Conservation (phyloP, 345 rosid genomes). For the Lumnitzera racemosa region DNA sequence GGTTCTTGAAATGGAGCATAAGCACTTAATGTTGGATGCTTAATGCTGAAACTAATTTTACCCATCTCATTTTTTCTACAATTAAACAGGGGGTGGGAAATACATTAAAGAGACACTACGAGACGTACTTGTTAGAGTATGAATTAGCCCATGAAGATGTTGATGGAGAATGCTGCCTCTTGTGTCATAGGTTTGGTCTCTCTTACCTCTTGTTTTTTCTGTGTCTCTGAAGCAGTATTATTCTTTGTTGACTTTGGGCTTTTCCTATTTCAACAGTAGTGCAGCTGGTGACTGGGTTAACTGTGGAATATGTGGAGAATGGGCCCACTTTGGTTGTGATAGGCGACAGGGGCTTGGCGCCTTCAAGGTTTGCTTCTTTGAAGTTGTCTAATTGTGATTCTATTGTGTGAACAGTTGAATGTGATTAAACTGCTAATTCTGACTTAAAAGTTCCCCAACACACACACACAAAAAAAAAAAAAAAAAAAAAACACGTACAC, state of each 20-base stretch:
- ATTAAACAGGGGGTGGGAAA: conserved; percentile 83
- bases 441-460: too few species aligned
- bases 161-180: conserved; percentile 94
- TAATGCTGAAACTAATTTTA: too few species aligned
- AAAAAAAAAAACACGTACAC: too few species aligned
- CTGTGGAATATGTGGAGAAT: conserved; percentile 95
- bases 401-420: background rate
- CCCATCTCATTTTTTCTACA: conserved; percentile 2
- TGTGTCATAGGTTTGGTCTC: conserved; percentile 73
- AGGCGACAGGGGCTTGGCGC: conserved; percentile 97
- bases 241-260: conserved; percentile 13
- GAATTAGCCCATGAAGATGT: conserved; percentile 98
- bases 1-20: too few species aligned
- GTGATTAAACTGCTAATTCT: background rate
- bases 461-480: too few species aligned
- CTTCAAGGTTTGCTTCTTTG: conserved; percentile 54
- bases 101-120: conserved; percentile 89
- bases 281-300: conserved; percentile 99
- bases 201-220: background rate
- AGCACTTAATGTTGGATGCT: too few species aligned
- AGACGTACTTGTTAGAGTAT: conserved; percentile 90
- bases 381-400: background rate
- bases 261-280: conserved; percentile 56
- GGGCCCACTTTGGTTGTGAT: conserved; percentile 99
- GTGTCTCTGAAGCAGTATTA: background rate